phyloP scores from a whole-genome alignment of 164 flowering plant genomes.

The Santalum album region DNA sequence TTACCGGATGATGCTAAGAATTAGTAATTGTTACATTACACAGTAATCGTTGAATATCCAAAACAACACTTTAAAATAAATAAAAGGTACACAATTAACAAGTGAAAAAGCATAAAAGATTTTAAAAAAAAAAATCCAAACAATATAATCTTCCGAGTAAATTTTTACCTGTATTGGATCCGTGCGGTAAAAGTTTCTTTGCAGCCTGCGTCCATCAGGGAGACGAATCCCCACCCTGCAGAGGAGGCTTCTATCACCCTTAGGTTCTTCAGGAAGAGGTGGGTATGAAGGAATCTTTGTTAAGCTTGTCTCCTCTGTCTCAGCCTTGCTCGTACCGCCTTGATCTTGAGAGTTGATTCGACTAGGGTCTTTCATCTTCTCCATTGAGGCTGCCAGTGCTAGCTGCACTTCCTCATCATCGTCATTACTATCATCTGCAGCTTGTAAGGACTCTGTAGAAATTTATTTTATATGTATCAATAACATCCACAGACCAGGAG shows the following conservation, averaged over 20 bases:
- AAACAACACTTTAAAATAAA: no score
- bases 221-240: slow-evolving; percentile 91
- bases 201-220: slow-evolving; percentile 87
- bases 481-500: not conserved
- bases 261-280: slow-evolving; percentile 87
- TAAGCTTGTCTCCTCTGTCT: slow-evolving; percentile 23
- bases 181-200: slow-evolving; percentile 69
- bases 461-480: not conserved
- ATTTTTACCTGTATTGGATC: slow-evolving; percentile 72
- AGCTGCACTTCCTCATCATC: slow-evolving; percentile 45
- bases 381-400: slow-evolving; percentile 62
- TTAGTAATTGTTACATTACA: no score
- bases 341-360: slow-evolving; percentile 10
- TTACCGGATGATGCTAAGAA: no score
- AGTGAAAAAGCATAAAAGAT: not conserved
- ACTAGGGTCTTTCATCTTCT: slow-evolving; percentile 22
- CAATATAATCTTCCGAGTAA: not conserved
- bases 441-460: slow-evolving; percentile 8
- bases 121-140: not conserved
- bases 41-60: no score
- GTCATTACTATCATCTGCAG: slow-evolving; percentile 28
- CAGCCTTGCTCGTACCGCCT: slow-evolving; percentile 10
- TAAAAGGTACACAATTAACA: not conserved
- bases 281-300: slow-evolving; percentile 44
- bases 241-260: slow-evolving; percentile 60